phyloP scores from a whole-genome alignment of 108 stramenopile genomes.

The Skeletonema tropicum region DNA sequence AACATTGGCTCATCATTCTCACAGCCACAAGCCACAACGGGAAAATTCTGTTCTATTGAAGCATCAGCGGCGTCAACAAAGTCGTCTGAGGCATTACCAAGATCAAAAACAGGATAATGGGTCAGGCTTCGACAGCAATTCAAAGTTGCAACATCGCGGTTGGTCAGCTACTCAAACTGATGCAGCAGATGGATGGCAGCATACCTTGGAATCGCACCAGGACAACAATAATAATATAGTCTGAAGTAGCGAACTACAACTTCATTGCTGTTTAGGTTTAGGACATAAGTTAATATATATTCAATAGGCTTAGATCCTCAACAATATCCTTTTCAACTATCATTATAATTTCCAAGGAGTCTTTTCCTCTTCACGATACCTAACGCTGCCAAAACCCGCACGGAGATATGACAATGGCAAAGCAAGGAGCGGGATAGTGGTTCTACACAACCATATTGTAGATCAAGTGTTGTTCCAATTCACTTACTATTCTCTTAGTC shows the following conservation, averaged over 20 bases:
- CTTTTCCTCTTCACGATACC: background rate
- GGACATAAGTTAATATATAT: too few relatives aligned
- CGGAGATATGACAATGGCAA: too few relatives aligned
- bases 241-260: background rate
- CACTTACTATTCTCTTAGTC: too few relatives aligned
- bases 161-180: conserved; percentile 45
- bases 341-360: background rate
- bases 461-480: too few relatives aligned
- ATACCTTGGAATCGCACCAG: conserved; percentile 33
- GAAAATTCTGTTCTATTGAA: conserved; percentile 42
- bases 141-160: conserved; percentile 49
- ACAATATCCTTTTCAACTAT: too few relatives aligned
- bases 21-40: conserved; percentile 39
- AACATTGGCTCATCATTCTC: conserved; percentile 11
- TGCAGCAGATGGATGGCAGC: conserved; percentile 25
- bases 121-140: conserved; percentile 28
- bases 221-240: background rate
- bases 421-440: too few relatives aligned
- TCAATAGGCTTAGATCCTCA: too few relatives aligned
- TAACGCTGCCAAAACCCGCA: background rate
- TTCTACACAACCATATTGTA: too few relatives aligned
- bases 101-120: conserved; percentile 38
- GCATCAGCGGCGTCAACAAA: conserved; percentile 42
- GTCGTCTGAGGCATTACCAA: conserved; percentile 32
- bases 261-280: too few relatives aligned